Base-by-base conservation (phyloP, 164 flowering plant species). In the Macadamia tetraphylla region DNA sequence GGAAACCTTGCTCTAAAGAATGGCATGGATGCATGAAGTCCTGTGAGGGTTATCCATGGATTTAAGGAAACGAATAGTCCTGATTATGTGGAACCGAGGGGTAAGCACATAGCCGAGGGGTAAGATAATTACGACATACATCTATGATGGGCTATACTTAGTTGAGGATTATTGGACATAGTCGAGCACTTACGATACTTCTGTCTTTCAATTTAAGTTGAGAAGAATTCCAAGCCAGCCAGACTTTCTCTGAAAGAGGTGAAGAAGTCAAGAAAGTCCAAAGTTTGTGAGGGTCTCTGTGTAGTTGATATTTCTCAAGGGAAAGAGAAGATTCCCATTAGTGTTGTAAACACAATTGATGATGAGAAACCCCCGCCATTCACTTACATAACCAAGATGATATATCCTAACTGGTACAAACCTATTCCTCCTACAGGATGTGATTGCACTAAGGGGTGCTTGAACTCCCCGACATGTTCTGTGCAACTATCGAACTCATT, bases 211-310 rank as follows among this genome's bases (percentile, higher is more conserved):
- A 85, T 94, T 89, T 73, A 74, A 74, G 64, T 58, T 94, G 81
- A 74, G 68, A 67, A 86, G 98, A 73, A 78, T 83, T 61, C 89
- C 88, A 0, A 91, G 90, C 57, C 97, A 94, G 74, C 92, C 98
- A 11, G 84, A 82, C 85, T 93, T 67, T 81, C 88, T 44, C 77
- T 81, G 82, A 86, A 77, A 75, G 82, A 70, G 67, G 81, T 83
- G 48, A 86, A 77, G 71, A 83, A 81, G 58, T 81, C 87, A 0
- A 82, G 80, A 56, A 84, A 78, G 64, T 71, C 43, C 29, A 77
- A 67, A 64, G 66, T 44, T 46, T 78, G 96, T 10, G 80, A 83
- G 40, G 91, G 90, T 64, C 70, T 83, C 6, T 86, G 92, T 66
- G 73, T 78, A 1, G 66, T 59, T 59, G 23, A 23, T 23, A 23